These are phyloP conservation scores for Fusarium kyushuense DNA, from an alignment of 2,329 filamentous ascomycete genomes.

Conservation along the genomic window DNA sequence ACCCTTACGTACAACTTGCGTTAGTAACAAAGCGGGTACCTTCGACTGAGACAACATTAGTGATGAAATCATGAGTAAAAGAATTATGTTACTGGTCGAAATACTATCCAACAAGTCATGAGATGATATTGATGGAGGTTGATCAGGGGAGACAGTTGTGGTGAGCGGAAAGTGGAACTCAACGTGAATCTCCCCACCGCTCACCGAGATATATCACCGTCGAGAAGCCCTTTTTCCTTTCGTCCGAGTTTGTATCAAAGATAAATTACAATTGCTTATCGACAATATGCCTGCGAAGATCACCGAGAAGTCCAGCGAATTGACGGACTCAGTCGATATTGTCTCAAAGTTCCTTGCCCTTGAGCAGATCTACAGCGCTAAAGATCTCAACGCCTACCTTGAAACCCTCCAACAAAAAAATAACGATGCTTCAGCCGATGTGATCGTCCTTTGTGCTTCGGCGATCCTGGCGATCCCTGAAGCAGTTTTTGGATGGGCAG, in stretches of 20 bases:
- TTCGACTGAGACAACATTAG: background rate
- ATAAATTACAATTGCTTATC: fast-evolving
- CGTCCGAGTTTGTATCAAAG: background rate
- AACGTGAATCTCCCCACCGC: background rate
- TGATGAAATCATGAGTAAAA: constrained; percentile 22
- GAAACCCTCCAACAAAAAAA: fast-evolving
- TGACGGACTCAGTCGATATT: background rate
- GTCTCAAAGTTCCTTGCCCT: constrained; percentile 13
- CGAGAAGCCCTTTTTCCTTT: background rate
- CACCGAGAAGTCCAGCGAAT: fast-evolving
- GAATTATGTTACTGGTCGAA: background rate
- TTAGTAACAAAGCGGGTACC: constrained; percentile 18
- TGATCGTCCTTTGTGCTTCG: constrained; percentile 16
- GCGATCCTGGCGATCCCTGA: constrained; percentile 25
- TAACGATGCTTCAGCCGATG: background rate
- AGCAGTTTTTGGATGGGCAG: constrained; percentile 20
- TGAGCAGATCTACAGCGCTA: constrained; percentile 23
- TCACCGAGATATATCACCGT: constrained; percentile 5
- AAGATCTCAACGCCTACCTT: constrained; percentile 6
- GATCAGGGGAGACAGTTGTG: background rate
- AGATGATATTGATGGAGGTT: fast-evolving
- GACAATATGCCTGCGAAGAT: constrained; percentile 5
- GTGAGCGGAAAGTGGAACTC: background rate
- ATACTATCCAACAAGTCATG: background rate
- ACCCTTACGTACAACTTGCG: constrained; percentile 21